These are phyloP conservation scores for Carex arenaria DNA, from an alignment of 202 grass and related monocot genomes.

Conservation along the genomic window DNA sequence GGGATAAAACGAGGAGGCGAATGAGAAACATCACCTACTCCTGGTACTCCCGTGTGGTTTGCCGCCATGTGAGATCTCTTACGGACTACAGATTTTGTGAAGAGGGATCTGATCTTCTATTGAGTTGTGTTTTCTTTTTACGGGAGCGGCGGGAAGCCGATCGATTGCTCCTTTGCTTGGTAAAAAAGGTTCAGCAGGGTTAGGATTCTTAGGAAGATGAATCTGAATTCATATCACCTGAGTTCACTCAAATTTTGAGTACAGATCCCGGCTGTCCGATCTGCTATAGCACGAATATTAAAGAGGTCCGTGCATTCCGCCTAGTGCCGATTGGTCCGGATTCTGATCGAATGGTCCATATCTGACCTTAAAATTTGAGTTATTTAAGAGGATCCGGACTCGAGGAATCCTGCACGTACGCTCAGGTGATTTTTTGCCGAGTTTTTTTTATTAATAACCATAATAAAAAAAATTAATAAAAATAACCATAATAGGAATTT, in stretches of 20 bases:
- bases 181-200: constrained; percentile 1
- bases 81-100: background rate
- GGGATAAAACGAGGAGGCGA: constrained; percentile 36
- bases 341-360: too few species aligned
- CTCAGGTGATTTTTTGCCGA: background rate
- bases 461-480: too few species aligned
- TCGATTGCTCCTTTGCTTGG: background rate
- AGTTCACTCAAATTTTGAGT: too few species aligned
- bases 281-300: too few species aligned
- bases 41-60: background rate
- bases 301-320: too few species aligned
- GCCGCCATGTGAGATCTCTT: constrained; percentile 27
- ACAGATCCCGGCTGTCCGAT: too few species aligned
- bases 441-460: too few species aligned
- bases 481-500: too few species aligned
- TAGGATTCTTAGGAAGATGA: background rate
- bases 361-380: too few species aligned
- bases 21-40: constrained; percentile 14
- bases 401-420: background rate
- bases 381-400: too few species aligned
- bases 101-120: constrained; percentile 12
- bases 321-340: too few species aligned
- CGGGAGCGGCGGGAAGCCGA: constrained; percentile 6
- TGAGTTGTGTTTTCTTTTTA: background rate
- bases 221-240: too few species aligned